Percentiles rank a stretch among this genome's conserved stretches.
Evolutionary conservation across 306 rosid genomes (phyloP).

Genomic region (Abrus pulchellus): DNA sequence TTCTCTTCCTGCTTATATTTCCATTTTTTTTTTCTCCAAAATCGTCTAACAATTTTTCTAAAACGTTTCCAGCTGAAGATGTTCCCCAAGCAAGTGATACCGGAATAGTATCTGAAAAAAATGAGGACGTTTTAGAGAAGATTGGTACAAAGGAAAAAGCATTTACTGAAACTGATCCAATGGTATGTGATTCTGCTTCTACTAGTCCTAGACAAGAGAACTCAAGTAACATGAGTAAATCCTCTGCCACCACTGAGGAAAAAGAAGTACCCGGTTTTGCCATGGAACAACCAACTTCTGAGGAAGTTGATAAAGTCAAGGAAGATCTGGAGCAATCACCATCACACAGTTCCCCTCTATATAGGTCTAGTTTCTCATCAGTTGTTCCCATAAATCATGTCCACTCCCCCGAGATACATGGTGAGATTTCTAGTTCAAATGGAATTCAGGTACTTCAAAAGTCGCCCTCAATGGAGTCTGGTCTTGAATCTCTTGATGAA

Average conservation of each 20-base stretch:
- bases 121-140: slow-evolving; percentile 42
- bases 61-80: slow-evolving; percentile 55
- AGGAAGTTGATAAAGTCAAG: slow-evolving; percentile 51
- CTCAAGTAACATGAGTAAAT: slow-evolving; percentile 42
- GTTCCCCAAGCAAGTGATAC: slow-evolving; percentile 48
- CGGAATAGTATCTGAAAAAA: slow-evolving; percentile 47
- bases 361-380: slow-evolving; percentile 48
- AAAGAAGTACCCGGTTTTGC: slow-evolving; percentile 45
- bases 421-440: slow-evolving; percentile 49
- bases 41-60: slow-evolving; percentile 40
- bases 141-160: slow-evolving; percentile 39
- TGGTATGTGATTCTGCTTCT: slow-evolving; percentile 47
- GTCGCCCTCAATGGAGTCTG: slow-evolving; percentile 61
- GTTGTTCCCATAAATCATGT: slow-evolving; percentile 32
- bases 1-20: slow-evolving; percentile 35
- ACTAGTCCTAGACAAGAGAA: slow-evolving; percentile 44
- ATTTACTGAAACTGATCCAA: slow-evolving; percentile 44
- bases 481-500: slow-evolving; percentile 70
- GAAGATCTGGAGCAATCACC: slow-evolving; percentile 51
- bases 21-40: background rate
- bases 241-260: slow-evolving; percentile 42
- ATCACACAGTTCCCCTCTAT: slow-evolving; percentile 41
- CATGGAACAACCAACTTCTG: slow-evolving; percentile 45
- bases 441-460: slow-evolving; percentile 50
- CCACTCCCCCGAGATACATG: slow-evolving; percentile 48